Conservation (phyloP, 352 stramenopile species). For the Phytopythium oedochilum region DNA sequence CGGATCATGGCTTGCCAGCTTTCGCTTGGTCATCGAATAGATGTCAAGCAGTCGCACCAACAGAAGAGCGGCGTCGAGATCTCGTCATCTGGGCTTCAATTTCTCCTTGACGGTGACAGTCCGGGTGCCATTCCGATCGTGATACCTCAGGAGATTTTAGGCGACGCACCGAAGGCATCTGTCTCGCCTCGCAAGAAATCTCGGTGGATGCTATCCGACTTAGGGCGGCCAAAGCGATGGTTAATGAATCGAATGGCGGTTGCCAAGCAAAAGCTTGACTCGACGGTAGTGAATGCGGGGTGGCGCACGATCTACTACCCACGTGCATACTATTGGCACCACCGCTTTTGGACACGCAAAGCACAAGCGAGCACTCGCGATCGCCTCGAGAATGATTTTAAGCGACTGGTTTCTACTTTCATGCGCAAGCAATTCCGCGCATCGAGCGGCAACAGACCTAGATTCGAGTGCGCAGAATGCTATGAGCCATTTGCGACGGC, state of each 20-base stretch:
- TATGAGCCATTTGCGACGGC: constrained; percentile 4
- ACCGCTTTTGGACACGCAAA: background rate
- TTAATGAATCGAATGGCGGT: background rate
- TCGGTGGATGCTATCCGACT: background rate
- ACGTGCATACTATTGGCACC: constrained; percentile 2
- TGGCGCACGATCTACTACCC: background rate
- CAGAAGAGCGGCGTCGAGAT: background rate
- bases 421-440: background rate
- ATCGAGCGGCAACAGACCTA: background rate
- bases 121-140: no score
- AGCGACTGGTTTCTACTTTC: background rate
- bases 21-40: background rate
- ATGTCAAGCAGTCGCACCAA: background rate
- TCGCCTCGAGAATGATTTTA: background rate
- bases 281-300: background rate
- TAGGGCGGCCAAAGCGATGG: background rate
- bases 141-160: no score
- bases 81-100: background rate
- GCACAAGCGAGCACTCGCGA: background rate
- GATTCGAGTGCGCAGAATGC: background rate
- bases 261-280: background rate
- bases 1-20: constrained; percentile 2
- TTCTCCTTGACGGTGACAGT: background rate
- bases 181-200: background rate
- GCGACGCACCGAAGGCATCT: no score